Conservation (phyloP, 2,329 filamentous ascomycete genomes). For the Pseudopithomyces maydicus region DNA sequence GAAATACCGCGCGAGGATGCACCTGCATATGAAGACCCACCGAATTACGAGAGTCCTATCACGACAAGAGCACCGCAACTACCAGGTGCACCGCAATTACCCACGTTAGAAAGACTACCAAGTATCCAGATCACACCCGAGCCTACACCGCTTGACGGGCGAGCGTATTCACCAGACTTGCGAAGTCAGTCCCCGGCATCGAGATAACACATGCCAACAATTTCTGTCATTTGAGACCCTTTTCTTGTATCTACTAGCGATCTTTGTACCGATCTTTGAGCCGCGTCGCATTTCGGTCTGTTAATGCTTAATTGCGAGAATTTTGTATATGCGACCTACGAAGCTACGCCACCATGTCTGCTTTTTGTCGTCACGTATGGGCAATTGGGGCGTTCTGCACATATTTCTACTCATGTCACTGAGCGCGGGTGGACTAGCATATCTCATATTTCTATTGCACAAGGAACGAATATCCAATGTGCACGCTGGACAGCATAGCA, state of each 20-base stretch:
- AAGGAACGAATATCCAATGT: too few relatives aligned
- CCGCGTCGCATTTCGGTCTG: background rate
- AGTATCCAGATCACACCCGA: slow-evolving; percentile 52
- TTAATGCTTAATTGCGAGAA: background rate
- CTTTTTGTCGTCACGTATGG: background rate
- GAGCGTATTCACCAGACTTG: slow-evolving; percentile 10
- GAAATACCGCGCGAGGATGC: slow-evolving; percentile 40
- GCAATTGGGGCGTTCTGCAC: background rate
- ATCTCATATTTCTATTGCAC: background rate
- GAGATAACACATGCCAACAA: background rate
- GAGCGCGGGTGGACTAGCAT: too few relatives aligned
- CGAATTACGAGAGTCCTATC: slow-evolving; percentile 53
- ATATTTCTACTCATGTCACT: too few relatives aligned
- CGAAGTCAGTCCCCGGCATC: background rate
- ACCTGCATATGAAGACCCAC: slow-evolving; percentile 54
- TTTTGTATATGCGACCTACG: slow-evolving; percentile 12
- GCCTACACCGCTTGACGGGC: slow-evolving; percentile 24
- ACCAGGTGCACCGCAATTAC: slow-evolving; percentile 43
- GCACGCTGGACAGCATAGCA: too few relatives aligned
- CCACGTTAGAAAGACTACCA: slow-evolving; percentile 47
- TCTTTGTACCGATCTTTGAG: background rate
- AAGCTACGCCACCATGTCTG: slow-evolving; percentile 3
- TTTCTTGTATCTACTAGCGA: background rate
- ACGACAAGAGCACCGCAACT: slow-evolving; percentile 38
- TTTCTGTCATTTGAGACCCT: background rate